A percentile compares a stretch with the other conserved stretches of the same genome.
phyloP scores from a whole-genome alignment of 495 filamentous ascomycete genomes.

The Xylaria cubensis region DNA sequence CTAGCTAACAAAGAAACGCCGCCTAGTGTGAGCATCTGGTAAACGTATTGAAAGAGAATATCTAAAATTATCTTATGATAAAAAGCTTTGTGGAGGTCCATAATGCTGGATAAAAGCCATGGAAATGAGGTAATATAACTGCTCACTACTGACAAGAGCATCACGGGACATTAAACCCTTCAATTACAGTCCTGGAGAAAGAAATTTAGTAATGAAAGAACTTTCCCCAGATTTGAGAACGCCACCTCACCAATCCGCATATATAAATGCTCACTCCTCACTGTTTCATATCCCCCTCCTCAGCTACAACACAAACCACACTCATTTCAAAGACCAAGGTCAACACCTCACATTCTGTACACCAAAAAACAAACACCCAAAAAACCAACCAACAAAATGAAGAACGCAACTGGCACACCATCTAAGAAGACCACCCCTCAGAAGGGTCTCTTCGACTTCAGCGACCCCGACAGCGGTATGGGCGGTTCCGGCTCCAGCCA shows the following conservation, averaged over 20 bases:
- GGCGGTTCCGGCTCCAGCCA: not conserved
- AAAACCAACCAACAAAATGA: conserved; percentile 15
- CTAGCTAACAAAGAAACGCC: too few relatives aligned
- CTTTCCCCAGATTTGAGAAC: too few relatives aligned
- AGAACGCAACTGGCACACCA: conserved; percentile 10
- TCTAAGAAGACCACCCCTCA: conserved; percentile 19
- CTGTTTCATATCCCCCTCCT: not conserved
- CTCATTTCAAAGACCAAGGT: not conserved
- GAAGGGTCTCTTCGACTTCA: conserved; percentile 23
- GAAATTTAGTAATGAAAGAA: not conserved
- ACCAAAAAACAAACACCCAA: not conserved
- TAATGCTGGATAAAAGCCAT: too few relatives aligned
- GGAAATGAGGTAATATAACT: too few relatives aligned
- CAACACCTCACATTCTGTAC: not conserved
- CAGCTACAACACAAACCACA: not conserved
- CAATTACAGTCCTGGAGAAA: not conserved
- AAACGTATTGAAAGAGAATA: too few relatives aligned
- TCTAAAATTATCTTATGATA: too few relatives aligned
- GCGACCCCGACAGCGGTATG: not conserved
- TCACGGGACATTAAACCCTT: not conserved
- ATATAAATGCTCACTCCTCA: not conserved
- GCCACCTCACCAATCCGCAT: not conserved
- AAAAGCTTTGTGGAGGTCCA: too few relatives aligned
- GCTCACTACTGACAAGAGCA: too few relatives aligned
- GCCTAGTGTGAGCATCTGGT: too few relatives aligned